phyloP scores from a whole-genome alignment of 176 grass and related monocot species.

The Stipa capillata region DNA sequence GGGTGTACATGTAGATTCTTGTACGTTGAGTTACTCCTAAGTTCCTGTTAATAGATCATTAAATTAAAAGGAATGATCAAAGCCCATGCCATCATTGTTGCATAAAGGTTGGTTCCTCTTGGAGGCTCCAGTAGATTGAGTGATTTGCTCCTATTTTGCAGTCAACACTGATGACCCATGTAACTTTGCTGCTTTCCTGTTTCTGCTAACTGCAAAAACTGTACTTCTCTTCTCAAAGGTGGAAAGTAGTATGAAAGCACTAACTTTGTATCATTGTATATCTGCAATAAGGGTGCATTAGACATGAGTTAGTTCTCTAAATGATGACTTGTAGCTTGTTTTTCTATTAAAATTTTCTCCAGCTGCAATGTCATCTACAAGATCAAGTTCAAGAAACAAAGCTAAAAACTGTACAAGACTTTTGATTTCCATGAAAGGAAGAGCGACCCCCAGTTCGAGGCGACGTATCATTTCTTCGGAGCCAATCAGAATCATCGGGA shows the following conservation, averaged over 20 bases:
- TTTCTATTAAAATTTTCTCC: not conserved
- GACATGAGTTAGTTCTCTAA: not conserved
- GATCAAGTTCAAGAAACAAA: not conserved
- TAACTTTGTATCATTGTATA: not conserved
- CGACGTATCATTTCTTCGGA: no score
- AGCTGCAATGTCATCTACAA: not conserved
- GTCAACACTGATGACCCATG: not conserved
- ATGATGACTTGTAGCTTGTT: not conserved
- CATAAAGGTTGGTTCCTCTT: conserved; percentile 5
- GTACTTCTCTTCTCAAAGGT: not conserved
- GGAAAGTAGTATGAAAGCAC: not conserved
- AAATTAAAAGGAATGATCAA: conserved; percentile 29
- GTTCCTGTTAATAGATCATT: conserved; percentile 39
- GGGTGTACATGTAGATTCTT: conserved; percentile 50
- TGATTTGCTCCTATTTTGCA: not conserved
- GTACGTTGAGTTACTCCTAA: conserved; percentile 23
- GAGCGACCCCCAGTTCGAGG: no score
- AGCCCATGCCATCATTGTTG: conserved; percentile 19
- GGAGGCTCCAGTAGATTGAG: not conserved
- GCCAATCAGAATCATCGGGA: no score
- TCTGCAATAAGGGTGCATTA: not conserved
- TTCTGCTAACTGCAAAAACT: not conserved
- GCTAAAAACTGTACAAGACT: not conserved
- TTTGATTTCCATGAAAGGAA: not conserved
- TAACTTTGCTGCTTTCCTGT: not conserved